Conservation (phyloP, 2,329 filamentous ascomycete genomes). For the Thelonectria olida region DNA sequence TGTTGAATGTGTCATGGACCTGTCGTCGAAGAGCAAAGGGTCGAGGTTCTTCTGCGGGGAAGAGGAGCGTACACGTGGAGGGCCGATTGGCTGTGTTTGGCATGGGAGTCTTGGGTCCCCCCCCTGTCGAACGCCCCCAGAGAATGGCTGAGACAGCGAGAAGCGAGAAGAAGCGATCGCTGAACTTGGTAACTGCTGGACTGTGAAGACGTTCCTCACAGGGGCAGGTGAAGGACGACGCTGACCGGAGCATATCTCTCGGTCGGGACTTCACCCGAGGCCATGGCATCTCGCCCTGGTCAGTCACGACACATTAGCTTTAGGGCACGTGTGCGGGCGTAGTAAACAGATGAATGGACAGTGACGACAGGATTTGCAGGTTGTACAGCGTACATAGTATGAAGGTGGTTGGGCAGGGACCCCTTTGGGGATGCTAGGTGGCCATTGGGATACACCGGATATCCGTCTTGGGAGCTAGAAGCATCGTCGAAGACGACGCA, state of each 20-base stretch:
- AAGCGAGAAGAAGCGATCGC: neutral
- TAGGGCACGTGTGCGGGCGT: conserved; percentile 7
- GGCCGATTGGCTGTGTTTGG: conserved; percentile 23
- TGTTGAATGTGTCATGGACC: neutral
- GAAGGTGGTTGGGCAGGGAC: too few species aligned
- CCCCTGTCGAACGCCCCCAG: conserved; percentile 7
- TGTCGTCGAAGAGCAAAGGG: neutral
- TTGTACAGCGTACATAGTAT: too few species aligned
- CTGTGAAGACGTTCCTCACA: conserved; percentile 12
- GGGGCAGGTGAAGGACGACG: neutral
- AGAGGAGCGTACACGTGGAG: conserved; percentile 21
- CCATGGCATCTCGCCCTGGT: neutral
- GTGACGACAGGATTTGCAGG: neutral
- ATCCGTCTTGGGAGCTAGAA: conserved; percentile 4
- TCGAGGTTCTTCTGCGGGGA: conserved; percentile 12
- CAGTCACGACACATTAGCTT: neutral
- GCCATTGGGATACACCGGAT: neutral
- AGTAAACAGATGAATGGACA: conserved; percentile 3
- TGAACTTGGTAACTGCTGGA: neutral
- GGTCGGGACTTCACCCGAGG: conserved; percentile 6
- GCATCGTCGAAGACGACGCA: conserved; percentile 8
- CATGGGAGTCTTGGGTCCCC: neutral
- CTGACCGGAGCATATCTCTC: neutral
- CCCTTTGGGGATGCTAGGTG: too few species aligned
- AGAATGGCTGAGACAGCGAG: neutral